Percentiles rank a stretch among this genome's conserved stretches.
Conservation (phyloP, 73 alveolate genomes). For the Symbiodinium natans region DNA sequence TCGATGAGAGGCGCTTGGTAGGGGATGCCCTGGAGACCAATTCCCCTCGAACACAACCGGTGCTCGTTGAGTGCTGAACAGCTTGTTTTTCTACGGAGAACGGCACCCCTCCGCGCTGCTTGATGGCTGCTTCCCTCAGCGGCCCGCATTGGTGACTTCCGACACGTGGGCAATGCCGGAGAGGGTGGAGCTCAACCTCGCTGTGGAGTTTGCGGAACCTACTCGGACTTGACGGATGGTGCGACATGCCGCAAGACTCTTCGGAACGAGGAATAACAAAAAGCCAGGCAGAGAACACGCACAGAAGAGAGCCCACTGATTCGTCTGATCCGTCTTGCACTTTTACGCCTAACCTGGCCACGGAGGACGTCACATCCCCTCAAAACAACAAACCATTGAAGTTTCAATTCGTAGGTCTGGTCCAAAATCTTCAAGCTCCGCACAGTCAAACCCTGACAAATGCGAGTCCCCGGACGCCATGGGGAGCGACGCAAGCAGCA, state of each 20-base stretch:
- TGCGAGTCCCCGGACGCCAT: not conserved
- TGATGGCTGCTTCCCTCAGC: not conserved
- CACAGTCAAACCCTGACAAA: not conserved
- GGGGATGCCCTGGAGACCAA: constrained; percentile 41
- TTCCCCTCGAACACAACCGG: not conserved
- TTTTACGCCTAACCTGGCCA: not conserved
- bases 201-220: no score
- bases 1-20: constrained; percentile 70
- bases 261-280: not conserved
- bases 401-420: not conserved
- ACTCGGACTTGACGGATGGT: no score
- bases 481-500: constrained; percentile 10
- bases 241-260: no score
- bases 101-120: not conserved
- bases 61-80: not conserved
- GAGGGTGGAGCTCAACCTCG: constrained; percentile 39
- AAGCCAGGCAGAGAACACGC: not conserved
- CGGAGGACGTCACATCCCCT: not conserved
- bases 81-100: not conserved
- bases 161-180: constrained; percentile 71
- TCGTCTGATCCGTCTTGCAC: not conserved
- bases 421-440: not conserved
- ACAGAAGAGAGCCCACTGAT: not conserved
- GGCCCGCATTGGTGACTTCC: not conserved
- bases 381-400: not conserved